Conservation (phyloP, 208 protist species). For the Acanthamoeba quina region DNA sequence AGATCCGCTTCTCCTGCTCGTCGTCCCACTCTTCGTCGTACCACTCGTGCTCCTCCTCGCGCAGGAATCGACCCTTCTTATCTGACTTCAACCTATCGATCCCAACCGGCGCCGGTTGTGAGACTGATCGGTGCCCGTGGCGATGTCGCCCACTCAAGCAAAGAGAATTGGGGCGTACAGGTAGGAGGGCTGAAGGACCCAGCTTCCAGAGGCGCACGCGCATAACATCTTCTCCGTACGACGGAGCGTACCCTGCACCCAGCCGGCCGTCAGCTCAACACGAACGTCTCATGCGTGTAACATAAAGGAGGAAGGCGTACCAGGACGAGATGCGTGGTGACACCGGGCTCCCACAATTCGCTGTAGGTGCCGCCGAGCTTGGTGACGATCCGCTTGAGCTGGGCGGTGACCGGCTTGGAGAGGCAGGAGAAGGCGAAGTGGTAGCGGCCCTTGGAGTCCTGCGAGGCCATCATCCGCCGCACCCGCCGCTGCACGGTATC, state of each 20-base stretch:
- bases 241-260: background rate
- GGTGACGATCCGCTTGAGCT: slow-evolving; percentile 56
- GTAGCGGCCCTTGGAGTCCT: slow-evolving; percentile 11
- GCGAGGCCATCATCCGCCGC: background rate
- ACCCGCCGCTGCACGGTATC: background rate
- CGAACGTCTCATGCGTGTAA: background rate
- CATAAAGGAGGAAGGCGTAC: background rate
- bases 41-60: slow-evolving; percentile 9
- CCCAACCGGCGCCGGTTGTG: background rate
- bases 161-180: background rate
- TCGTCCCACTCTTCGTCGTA: slow-evolving; percentile 59
- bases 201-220: slow-evolving; percentile 8
- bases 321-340: slow-evolving; percentile 31
- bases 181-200: slow-evolving; percentile 39
- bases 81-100: slow-evolving; percentile 1
- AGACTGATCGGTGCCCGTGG: background rate
- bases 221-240: slow-evolving; percentile 58
- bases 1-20: slow-evolving; percentile 45
- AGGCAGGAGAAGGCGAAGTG: slow-evolving; percentile 59
- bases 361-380: slow-evolving; percentile 56
- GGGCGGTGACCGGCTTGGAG: background rate
- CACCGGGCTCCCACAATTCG: slow-evolving; percentile 30
- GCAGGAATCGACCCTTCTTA: slow-evolving; percentile 11
- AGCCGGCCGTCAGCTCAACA: background rate
- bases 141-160: background rate